These are phyloP conservation scores for Colletotrichum gloeosporioides DNA, from an alignment of 2,329 filamentous ascomycete species.

Conservation along the genomic window DNA sequence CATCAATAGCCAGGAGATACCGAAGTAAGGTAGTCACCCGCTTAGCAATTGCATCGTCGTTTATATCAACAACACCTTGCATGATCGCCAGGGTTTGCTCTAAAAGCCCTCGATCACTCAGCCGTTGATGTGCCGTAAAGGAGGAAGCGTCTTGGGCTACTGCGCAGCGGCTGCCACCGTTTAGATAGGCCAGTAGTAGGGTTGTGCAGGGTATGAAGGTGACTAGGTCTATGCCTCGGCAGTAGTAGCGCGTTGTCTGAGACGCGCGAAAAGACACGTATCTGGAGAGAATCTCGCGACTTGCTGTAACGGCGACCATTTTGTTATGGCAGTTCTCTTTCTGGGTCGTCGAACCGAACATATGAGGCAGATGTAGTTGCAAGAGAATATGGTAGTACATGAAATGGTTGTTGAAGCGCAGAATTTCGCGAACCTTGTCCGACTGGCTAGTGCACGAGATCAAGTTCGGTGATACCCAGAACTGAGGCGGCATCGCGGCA, in stretches of 20 bases:
- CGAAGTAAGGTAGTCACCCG: constrained; percentile 34
- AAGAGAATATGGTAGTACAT: constrained; percentile 42
- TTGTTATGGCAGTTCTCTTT: constrained; percentile 13
- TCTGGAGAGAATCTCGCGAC: constrained; percentile 41
- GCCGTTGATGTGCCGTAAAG: constrained; percentile 41
- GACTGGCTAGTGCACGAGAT: not conserved
- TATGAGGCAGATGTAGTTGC: constrained; percentile 45
- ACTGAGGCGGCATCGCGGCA: constrained; percentile 34
- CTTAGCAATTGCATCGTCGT: constrained; percentile 34
- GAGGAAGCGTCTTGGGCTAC: not conserved
- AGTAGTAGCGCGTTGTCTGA: constrained; percentile 26
- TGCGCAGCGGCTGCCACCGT: not conserved
- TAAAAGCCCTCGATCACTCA: constrained; percentile 43
- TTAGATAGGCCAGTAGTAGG: constrained; percentile 41
- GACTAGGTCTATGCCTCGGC: constrained; percentile 39
- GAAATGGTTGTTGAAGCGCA: constrained; percentile 37
- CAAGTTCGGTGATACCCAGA: constrained; percentile 38
- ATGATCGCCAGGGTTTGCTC: constrained; percentile 41
- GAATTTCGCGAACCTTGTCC: constrained; percentile 15
- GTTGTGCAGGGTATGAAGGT: constrained; percentile 41
- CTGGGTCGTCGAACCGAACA: constrained; percentile 27
- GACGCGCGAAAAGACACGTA: constrained; percentile 36
- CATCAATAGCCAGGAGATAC: constrained; percentile 36
- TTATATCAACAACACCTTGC: constrained; percentile 28
- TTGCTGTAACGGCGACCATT: constrained; percentile 40